These are phyloP conservation scores for Hypholoma sublateritium DNA, from an alignment of 768 basidiomycete genomes.

Conservation along the genomic window DNA sequence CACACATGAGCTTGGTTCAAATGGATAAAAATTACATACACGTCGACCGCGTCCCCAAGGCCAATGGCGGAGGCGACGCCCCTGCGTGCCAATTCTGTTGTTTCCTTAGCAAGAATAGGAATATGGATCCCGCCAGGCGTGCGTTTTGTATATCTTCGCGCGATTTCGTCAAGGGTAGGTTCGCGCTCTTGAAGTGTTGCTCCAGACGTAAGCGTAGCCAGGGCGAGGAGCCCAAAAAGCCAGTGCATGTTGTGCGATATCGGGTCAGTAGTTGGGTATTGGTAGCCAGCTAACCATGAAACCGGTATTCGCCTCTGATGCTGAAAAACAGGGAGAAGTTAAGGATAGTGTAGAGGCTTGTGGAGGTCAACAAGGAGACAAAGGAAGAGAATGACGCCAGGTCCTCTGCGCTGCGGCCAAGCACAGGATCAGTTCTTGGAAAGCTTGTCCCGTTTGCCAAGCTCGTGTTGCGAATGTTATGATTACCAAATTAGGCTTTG, in stretches of 20 bases:
- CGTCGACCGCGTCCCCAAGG: constrained; percentile 60
- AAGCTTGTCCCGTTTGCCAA: not conserved
- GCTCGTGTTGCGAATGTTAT: not conserved
- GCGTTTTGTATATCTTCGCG: constrained; percentile 23
- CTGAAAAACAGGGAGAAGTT: not conserved
- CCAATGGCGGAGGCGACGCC: constrained; percentile 41
- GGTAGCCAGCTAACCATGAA: constrained; percentile 20
- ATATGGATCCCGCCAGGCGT: constrained; percentile 36
- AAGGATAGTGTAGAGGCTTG: not conserved
- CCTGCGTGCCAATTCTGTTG: constrained; percentile 23
- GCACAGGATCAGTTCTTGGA: constrained; percentile 3
- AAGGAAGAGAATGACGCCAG: not conserved
- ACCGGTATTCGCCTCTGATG: not conserved
- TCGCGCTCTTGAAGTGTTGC: constrained; percentile 1
- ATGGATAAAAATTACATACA: constrained; percentile 40
- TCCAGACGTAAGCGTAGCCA: not conserved
- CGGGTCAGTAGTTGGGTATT: constrained; percentile 6
- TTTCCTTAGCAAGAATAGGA: constrained; percentile 30
- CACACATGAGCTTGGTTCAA: not conserved
- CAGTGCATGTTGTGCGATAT: not conserved
- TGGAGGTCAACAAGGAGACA: not conserved
- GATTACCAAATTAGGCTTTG: not conserved
- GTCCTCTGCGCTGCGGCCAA: constrained; percentile 4
- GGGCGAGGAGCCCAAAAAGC: not conserved
- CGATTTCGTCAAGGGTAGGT: constrained; percentile 22